phyloP scores from a whole-genome alignment of 495 filamentous ascomycete genomes.

The Neurospora sp. region DNA sequence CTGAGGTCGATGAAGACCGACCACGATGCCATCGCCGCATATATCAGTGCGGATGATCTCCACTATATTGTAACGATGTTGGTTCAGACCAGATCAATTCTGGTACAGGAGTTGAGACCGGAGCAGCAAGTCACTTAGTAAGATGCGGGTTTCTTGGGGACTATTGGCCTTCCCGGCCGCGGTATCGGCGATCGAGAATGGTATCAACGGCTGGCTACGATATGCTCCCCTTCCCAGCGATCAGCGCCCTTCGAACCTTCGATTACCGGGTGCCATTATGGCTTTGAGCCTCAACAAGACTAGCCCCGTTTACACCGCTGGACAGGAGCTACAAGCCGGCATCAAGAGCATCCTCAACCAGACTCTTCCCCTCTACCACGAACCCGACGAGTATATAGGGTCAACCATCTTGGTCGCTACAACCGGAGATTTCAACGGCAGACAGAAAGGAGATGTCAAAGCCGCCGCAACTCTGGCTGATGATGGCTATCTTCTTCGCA shows the following conservation, averaged over 20 bases:
- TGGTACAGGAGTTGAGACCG: neutral
- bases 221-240: conserved; percentile 45
- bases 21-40: neutral
- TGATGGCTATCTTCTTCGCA: conserved; percentile 56
- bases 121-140: neutral
- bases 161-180: conserved; percentile 18
- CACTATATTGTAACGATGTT: neutral
- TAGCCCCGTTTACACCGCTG: conserved; percentile 49
- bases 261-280: conserved; percentile 41
- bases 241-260: conserved; percentile 5
- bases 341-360: conserved; percentile 44
- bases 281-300: conserved; percentile 40
- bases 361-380: conserved; percentile 24
- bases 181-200: conserved; percentile 44
- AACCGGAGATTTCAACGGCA: conserved; percentile 34
- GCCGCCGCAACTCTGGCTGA: conserved; percentile 37
- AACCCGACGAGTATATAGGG: conserved; percentile 8
- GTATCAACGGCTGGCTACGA: conserved; percentile 53
- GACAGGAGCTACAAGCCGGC: conserved; percentile 49
- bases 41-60: neutral
- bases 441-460: conserved; percentile 8
- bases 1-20: neutral
- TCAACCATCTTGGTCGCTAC: conserved; percentile 49
- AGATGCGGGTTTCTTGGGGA: conserved; percentile 23
- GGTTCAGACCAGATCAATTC: neutral